A percentile compares a stretch with the other conserved stretches of the same genome.
phyloP scores from a whole-genome alignment of 768 basidiomycete genomes.

The Podaxis pistillaris region DNA sequence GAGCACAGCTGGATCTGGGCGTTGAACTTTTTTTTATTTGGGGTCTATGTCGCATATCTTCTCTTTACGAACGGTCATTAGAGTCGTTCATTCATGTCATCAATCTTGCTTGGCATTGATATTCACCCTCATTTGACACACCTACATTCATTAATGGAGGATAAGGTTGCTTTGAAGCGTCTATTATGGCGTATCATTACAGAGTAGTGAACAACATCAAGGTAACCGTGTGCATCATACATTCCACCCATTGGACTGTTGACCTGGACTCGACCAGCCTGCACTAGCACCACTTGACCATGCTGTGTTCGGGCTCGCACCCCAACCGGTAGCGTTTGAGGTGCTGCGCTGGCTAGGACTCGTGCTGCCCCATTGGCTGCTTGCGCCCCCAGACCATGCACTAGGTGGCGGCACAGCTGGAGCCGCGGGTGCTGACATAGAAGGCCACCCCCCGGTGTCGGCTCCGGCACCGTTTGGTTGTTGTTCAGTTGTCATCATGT shows the following conservation, averaged over 20 bases:
- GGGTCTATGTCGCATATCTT: background rate
- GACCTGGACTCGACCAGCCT: conserved; percentile 25
- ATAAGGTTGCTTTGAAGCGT: background rate
- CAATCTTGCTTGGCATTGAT: background rate
- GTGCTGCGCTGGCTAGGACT: conserved; percentile 11
- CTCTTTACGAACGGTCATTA: background rate
- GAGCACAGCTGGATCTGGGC: background rate
- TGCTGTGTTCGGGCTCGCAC: conserved; percentile 12
- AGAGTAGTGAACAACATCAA: background rate
- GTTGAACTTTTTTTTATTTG: background rate
- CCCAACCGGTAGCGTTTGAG: conserved; percentile 8
- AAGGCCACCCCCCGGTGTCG: conserved; percentile 23
- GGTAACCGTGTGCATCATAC: conserved; percentile 24
- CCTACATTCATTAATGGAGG: background rate
- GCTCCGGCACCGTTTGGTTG: conserved; percentile 27
- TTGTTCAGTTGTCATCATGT: conserved; percentile 44
- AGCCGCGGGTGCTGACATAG: conserved; percentile 21
- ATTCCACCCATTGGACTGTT: conserved; percentile 57
- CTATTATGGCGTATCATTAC: no score
- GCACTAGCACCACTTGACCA: conserved; percentile 15
- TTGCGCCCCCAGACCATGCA: conserved; percentile 25
- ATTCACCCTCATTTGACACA: background rate
- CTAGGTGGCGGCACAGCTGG: conserved; percentile 21
- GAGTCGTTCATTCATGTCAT: background rate
- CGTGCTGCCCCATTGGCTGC: conserved; percentile 19